Conservation (phyloP, 441 rosid species). For the Oxalis stricta region DNA sequence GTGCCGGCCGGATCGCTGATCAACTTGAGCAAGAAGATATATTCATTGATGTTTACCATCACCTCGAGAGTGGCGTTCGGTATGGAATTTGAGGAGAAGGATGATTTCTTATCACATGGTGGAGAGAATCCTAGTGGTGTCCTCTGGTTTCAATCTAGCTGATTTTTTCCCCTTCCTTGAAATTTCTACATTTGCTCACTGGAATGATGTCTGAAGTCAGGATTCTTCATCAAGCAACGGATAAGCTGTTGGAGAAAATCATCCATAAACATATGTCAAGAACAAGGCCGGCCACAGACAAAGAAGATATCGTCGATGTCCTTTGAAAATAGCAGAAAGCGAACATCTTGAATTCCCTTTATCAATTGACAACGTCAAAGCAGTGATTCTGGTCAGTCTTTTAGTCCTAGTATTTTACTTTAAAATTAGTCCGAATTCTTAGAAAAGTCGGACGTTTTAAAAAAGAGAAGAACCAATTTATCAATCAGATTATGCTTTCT, state of each 20-base stretch:
- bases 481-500: too few species aligned
- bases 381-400: slow-evolving; percentile 12
- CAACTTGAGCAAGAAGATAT: slow-evolving; percentile 6
- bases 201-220: slow-evolving; percentile 8
- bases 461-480: too few species aligned
- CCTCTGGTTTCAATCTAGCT: slow-evolving; percentile 9
- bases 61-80: slow-evolving; percentile 18
- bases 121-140: slow-evolving; percentile 1
- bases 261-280: slow-evolving; percentile 11
- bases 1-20: not conserved
- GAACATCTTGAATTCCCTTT: slow-evolving; percentile 6
- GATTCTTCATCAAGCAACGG: slow-evolving; percentile 5
- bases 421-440: too few species aligned
- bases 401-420: not conserved
- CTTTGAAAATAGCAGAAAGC: slow-evolving; percentile 5
- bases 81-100: slow-evolving; percentile 2
- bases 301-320: slow-evolving; percentile 18
- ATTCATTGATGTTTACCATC: slow-evolving; percentile 2
- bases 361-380: slow-evolving; percentile 5
- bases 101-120: slow-evolving; percentile 4
- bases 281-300: not conserved
- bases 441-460: too few species aligned
- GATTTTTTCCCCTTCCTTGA: slow-evolving; percentile 22
- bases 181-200: slow-evolving; percentile 8
- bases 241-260: slow-evolving; percentile 13